A percentile compares a stretch with the other conserved stretches of the same genome.
Conservation (phyloP, 495 filamentous ascomycete species). For the Penicillium antarcticum region DNA sequence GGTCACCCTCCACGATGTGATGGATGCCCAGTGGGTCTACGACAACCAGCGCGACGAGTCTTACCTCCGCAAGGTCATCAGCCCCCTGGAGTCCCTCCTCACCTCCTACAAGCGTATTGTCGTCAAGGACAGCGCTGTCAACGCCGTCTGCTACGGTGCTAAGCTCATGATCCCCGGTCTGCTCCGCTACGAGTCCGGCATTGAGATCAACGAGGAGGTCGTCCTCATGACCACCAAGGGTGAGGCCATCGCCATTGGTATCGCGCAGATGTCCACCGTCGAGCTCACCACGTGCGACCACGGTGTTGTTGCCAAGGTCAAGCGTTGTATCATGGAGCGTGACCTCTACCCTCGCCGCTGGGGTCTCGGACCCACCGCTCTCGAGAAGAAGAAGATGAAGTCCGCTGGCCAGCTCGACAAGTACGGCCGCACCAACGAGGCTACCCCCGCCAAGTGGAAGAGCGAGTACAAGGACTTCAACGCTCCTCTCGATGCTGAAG, state of each 20-base stretch:
- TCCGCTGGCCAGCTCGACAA: conserved; percentile 97
- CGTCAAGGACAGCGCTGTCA: conserved; percentile 94
- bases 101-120: conserved; percentile 92
- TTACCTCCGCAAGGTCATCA: conserved; percentile 82
- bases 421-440: conserved; percentile 86
- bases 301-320: conserved; percentile 95
- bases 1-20: conserved; percentile 92
- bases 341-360: conserved; percentile 93
- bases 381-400: conserved; percentile 99
- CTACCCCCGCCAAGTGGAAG: conserved; percentile 89
- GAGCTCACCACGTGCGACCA: conserved; percentile 91
- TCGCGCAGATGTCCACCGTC: conserved; percentile 92
- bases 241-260: conserved; percentile 92
- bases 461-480: conserved; percentile 84
- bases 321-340: conserved; percentile 98
- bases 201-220: conserved; percentile 87
- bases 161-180: conserved; percentile 98
- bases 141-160: conserved; percentile 95
- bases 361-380: conserved; percentile 85
- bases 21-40: conserved; percentile 90
- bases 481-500: conserved; percentile 40
- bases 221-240: conserved; percentile 98
- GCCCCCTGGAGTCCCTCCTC: conserved; percentile 86
- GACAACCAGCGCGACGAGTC: conserved; percentile 90
- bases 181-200: conserved; percentile 80